A percentile compares a stretch with the other conserved stretches of the same genome.
Evolutionary conservation across 768 basidiomycete species (phyloP).

Genomic region (Russula brevipes): DNA sequence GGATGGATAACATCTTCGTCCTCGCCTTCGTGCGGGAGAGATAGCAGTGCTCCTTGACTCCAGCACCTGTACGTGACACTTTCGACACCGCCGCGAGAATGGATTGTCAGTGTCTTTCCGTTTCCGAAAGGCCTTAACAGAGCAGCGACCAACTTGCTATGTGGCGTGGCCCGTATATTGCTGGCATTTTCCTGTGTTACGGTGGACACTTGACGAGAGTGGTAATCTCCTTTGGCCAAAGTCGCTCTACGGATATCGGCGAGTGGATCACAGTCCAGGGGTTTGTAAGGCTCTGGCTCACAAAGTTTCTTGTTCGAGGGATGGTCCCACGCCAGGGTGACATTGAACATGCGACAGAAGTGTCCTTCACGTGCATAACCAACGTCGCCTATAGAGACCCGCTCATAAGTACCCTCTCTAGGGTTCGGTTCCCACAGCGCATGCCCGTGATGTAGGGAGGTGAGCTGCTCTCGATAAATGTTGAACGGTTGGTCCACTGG

Average conservation of each 20-base stretch:
- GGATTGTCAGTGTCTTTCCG: too few species aligned
- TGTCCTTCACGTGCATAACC: constrained; percentile 20
- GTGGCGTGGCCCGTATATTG: neutral
- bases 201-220: neutral
- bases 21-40: neutral
- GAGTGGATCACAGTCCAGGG: neutral
- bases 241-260: too few species aligned
- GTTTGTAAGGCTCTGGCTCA: neutral
- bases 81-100: neutral
- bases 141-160: neutral
- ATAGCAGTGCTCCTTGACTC: neutral
- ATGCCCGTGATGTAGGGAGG: constrained; percentile 2
- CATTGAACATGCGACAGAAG: constrained; percentile 24
- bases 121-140: neutral
- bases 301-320: neutral
- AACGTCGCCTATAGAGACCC: constrained; percentile 22
- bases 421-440: constrained; percentile 25
- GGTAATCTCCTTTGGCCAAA: neutral
- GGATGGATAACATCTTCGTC: neutral
- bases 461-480: constrained; percentile 14
- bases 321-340: neutral
- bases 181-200: neutral
- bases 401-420: constrained; percentile 2
- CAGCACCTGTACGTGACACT: neutral
- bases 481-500: neutral